Base-by-base conservation (phyloP, 805 yeast species). In the Metschnikowia arizonensis region DNA sequence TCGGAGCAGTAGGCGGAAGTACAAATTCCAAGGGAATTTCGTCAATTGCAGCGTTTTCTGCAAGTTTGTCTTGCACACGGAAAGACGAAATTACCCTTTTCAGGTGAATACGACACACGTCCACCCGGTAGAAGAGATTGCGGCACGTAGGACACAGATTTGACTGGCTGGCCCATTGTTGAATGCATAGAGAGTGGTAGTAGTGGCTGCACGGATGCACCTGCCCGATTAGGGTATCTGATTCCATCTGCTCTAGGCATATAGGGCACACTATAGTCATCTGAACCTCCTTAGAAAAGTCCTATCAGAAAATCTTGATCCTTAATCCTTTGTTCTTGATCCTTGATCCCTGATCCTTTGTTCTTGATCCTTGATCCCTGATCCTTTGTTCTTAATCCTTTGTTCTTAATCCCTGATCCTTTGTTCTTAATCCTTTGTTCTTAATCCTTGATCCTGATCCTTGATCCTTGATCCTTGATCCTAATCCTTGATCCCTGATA, bases 71-170 rank as follows among this genome's bases (percentile, higher is more conserved):
- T 43, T 63, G 56, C 3, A 70, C 60, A 1, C 45, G 26, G 9
- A 64, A 37, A 7, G 52, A 36, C 17, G 39, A 15, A 37, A 50
- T n/a, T 3, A 50, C 45, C 10, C 17, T 28, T 4, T 37, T 33
- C 9, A 57, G 53, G 7, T 33, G 55, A 2, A 45, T 34, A 5
- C 50, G 42, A n/a, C 57, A 57, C 19, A 63, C 54, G 41, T 69
- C 66, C 23, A 77, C 62, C 21, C 61, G 48, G 38, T 70, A 59
- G 55, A 71, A 80, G 35, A 65, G 64, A 25, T 68, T 55, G 17
- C 87, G 74, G 55, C 87, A 81, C 4, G 81, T 75, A 2, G 87
- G 87, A 55, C 86, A 81, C 43, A 74, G 69, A 57, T 77, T 78
- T 19, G 83, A 77, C 32, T 76, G 69, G 31, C 67, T 60, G 17